Evolutionary conservation across 1,139 yeast species (phyloP).

Genomic region (Nakaseomyces nivariensis): DNA sequence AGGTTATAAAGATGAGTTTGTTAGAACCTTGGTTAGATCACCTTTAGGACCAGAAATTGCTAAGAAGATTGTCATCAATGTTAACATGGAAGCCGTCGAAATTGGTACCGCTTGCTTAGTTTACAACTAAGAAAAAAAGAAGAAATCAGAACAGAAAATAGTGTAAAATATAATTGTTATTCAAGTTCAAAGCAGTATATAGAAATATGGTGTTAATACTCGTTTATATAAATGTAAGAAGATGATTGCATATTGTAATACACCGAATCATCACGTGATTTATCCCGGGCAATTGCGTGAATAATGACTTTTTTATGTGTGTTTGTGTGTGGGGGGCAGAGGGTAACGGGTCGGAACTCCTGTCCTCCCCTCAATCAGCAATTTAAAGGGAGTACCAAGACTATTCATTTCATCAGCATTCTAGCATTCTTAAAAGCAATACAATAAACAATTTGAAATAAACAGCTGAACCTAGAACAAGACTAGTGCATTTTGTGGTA

Average conservation of each 20-base stretch:
- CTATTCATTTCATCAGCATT: not conserved
- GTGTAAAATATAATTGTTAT: not conserved
- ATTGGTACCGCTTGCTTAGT: not conserved
- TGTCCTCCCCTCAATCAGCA: too few relatives aligned
- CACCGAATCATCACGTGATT: too few relatives aligned
- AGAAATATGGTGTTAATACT: not conserved
- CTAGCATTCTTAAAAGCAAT: too few relatives aligned
- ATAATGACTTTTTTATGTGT: too few relatives aligned
- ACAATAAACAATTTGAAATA: too few relatives aligned
- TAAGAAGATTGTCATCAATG: conserved; percentile 59
- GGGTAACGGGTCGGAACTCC: too few relatives aligned
- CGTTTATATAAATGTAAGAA: not conserved
- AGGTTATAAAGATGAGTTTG: conserved; percentile 63
- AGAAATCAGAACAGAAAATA: not conserved
- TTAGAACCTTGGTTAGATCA: conserved; percentile 63
- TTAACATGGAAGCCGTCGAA: conserved; percentile 49
- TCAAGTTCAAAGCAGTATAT: too few relatives aligned
- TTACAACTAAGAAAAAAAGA: not conserved
- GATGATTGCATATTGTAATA: too few relatives aligned
- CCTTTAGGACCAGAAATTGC: conserved; percentile 63
- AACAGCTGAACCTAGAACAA: too few relatives aligned
- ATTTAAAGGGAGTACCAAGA: not conserved
- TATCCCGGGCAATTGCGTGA: too few relatives aligned
- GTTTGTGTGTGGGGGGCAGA: too few relatives aligned
- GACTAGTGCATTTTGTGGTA: too few relatives aligned